phyloP scores from a whole-genome alignment of 2,329 filamentous ascomycete genomes.

The Fusarium pseudocircinatum region DNA sequence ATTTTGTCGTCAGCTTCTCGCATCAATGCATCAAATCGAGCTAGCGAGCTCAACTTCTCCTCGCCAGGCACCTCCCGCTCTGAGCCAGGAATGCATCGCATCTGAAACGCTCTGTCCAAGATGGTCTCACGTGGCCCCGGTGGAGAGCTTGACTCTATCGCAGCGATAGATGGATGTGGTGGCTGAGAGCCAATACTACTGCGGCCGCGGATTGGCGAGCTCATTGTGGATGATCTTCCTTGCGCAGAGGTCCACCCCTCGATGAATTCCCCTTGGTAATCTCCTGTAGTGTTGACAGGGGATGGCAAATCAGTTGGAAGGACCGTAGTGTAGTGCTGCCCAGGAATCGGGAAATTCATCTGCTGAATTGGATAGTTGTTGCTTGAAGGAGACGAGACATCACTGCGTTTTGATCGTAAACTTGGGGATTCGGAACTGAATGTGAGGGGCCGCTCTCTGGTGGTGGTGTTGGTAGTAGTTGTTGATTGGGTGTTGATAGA shows the following conservation, averaged over 20 bases:
- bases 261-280: slow-evolving; percentile 64
- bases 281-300: slow-evolving; percentile 63
- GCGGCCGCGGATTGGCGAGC: slow-evolving; percentile 64
- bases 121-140: slow-evolving; percentile 70
- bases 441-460: slow-evolving; percentile 59
- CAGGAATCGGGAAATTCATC: slow-evolving; percentile 51
- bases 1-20: slow-evolving; percentile 65
- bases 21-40: slow-evolving; percentile 74
- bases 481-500: slow-evolving; percentile 60
- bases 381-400: slow-evolving; percentile 68
- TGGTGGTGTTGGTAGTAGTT: slow-evolving; percentile 49
- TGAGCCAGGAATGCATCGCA: slow-evolving; percentile 70
- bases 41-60: slow-evolving; percentile 71
- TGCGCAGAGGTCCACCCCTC: slow-evolving; percentile 70
- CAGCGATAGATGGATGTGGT: slow-evolving; percentile 50
- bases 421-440: slow-evolving; percentile 69
- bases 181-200: slow-evolving; percentile 65
- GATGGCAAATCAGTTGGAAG: slow-evolving; percentile 66
- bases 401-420: slow-evolving; percentile 69
- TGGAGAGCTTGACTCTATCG: slow-evolving; percentile 58
- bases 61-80: slow-evolving; percentile 64
- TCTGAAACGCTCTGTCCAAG: slow-evolving; percentile 72
- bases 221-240: slow-evolving; percentile 66
- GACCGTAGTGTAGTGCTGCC: slow-evolving; percentile 61
- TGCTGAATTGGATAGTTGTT: slow-evolving; percentile 55